Percentiles rank a stretch among this genome's conserved stretches.
Evolutionary conservation across 805 yeast species (phyloP).

Genomic region (Candida sphagnicola): DNA sequence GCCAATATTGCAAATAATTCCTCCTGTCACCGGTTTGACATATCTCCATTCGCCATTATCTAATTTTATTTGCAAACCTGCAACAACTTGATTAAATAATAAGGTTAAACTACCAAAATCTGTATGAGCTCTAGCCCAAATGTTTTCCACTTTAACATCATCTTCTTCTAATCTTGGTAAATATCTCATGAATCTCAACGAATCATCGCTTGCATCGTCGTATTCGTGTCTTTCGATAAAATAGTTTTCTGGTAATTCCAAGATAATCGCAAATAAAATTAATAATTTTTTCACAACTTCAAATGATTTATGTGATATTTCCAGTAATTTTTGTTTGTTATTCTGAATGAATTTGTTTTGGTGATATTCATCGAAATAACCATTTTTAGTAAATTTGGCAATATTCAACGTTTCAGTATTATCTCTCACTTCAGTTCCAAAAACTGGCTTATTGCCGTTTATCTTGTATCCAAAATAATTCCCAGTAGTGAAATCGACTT

Average conservation of each 20-base stretch:
- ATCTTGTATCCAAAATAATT: constrained; percentile 31
- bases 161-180: constrained; percentile 24
- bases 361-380: constrained; percentile 12
- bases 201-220: constrained; percentile 32
- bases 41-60: constrained; percentile 30
- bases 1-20: constrained; percentile 32
- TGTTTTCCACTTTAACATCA: constrained; percentile 25
- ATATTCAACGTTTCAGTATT: constrained; percentile 28
- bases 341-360: constrained; percentile 20
- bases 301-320: constrained; percentile 18
- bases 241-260: constrained; percentile 30
- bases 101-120: constrained; percentile 35
- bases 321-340: constrained; percentile 16
- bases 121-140: constrained; percentile 34
- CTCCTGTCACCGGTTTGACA: constrained; percentile 27
- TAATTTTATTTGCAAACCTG: constrained; percentile 29
- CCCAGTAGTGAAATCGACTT: constrained; percentile 23
- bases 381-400: constrained; percentile 24
- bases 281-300: constrained; percentile 21
- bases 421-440: constrained; percentile 25
- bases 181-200: constrained; percentile 30
- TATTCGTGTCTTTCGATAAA: constrained; percentile 27
- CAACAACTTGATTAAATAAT: constrained; percentile 31
- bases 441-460: constrained; percentile 26
- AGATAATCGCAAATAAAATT: constrained; percentile 27